Conservation (phyloP, 352 stramenopile genomes). For the Globisporangium orthogonon region DNA sequence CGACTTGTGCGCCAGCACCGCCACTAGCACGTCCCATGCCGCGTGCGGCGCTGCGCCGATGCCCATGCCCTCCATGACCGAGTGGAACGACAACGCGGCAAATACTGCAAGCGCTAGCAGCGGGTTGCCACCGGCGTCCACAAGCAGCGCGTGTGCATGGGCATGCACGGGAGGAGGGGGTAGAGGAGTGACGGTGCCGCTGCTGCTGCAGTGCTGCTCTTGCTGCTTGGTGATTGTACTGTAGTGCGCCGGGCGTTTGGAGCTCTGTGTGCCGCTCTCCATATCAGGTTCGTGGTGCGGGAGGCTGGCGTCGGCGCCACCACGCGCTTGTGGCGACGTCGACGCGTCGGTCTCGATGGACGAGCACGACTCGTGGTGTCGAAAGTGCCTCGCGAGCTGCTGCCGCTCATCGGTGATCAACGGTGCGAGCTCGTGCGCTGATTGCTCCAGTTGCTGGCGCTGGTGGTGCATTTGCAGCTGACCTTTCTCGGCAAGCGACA, state of each 20-base stretch:
- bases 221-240: neutral
- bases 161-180: constrained; percentile 46
- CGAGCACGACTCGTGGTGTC: constrained; percentile 19
- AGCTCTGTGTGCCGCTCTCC: constrained; percentile 6
- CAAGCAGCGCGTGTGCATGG: constrained; percentile 56
- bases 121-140: constrained; percentile 29
- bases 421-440: constrained; percentile 17
- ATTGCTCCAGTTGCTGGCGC: neutral
- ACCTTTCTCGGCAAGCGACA: constrained; percentile 21
- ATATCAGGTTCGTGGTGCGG: constrained; percentile 7
- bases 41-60: constrained; percentile 51
- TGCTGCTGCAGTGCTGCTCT: neutral
- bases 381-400: constrained; percentile 13
- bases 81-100: constrained; percentile 77
- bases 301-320: no score
- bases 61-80: constrained; percentile 81
- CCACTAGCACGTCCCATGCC: constrained; percentile 73
- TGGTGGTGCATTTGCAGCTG: constrained; percentile 1
- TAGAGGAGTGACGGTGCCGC: neutral
- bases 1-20: constrained; percentile 81
- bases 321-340: neutral
- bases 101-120: constrained; percentile 73
- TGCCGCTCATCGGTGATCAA: constrained; percentile 6
- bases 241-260: constrained; percentile 1
- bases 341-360: constrained; percentile 11